Evolutionary conservation across 495 filamentous ascomycete species (phyloP).

Genomic region (Trichoderma parareesei): DNA sequence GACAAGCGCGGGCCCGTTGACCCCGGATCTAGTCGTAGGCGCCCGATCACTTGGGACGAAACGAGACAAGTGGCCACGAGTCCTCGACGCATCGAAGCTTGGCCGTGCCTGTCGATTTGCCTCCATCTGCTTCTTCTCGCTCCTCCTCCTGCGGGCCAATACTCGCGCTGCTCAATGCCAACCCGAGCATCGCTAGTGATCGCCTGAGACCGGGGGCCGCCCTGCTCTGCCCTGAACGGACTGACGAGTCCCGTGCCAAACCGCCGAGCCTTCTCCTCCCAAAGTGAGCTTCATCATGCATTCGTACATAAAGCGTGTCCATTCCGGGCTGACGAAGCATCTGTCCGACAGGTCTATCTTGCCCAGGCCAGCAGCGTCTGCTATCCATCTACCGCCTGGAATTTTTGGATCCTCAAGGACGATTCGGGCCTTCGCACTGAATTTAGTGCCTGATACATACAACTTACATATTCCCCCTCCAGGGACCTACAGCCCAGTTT

Average conservation of each 20-base stretch:
- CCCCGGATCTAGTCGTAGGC: slow-evolving; percentile 9
- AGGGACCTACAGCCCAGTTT: slow-evolving; percentile 1
- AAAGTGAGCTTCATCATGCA: slow-evolving; percentile 5
- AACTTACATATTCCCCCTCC: slow-evolving; percentile 2
- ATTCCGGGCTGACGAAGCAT: slow-evolving; percentile 7
- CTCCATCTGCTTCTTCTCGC: not conserved
- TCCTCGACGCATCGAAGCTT: not conserved
- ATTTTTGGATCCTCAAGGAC: slow-evolving; percentile 8
- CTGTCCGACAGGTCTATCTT: slow-evolving; percentile 9
- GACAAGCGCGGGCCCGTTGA: slow-evolving; percentile 7
- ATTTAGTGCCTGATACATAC: slow-evolving; percentile 9
- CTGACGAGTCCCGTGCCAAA: not conserved
- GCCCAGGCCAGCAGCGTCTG: not conserved
- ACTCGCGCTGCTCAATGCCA: slow-evolving; percentile 5
- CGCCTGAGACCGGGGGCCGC: slow-evolving; percentile 5
- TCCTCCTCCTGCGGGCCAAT: not conserved
- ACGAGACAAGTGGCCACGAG: not conserved
- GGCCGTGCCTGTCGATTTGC: slow-evolving; percentile 7
- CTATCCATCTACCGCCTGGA: slow-evolving; percentile 4
- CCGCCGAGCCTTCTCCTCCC: not conserved
- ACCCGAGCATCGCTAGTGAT: slow-evolving; percentile 8
- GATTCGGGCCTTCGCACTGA: slow-evolving; percentile 10
- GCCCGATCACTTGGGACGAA: slow-evolving; percentile 9
- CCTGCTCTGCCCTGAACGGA: not conserved
- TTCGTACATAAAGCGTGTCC: slow-evolving; percentile 8